Evolutionary conservation across 108 stramenopile species (phyloP), one percentile per base, ranked within the genome.

Genomic region (Cyclostephanos tholiformis): DNA sequence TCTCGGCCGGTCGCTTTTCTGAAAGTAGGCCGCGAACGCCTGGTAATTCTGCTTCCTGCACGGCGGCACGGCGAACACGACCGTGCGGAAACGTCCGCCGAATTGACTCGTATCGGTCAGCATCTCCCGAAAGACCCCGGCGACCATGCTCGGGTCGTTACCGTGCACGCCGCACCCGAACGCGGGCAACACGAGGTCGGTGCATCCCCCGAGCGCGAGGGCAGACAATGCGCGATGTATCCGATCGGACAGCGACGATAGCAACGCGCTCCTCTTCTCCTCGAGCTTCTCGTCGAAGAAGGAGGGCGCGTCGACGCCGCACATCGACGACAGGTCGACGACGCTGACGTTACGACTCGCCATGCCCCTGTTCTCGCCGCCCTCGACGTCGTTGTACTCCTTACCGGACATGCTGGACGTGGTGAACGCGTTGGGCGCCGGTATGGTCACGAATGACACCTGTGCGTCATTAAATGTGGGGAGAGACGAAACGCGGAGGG

Each of bases 81-180:
- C 82, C 16, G 65, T 69, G 35, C 71, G n/a, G 63, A 86, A 86
- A 20, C 75, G 50, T 0, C 82, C 72, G 9, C 82, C 76, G 39
- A 83, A 83, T 53, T 76, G 67, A 6, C 77, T 23, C 3, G 71
- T 74, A 67, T 85, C 82, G 16, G 71, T 69, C 48, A 86, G 52
- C 74, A 83, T 76, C 23, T 71, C 82, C 51, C 72, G 75, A 55
- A 86, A 86, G 0, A 82, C 80, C 32, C 58, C 51, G 9, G 83
- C 83, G n/a, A 87, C 84, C 76, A 83, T 79, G 57, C 57, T 30
- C 23, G 87, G 87, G 64, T 85, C 84, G 48, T 87, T 87, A 22
- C 82, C 82, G 36, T 82, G 82, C 13, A 87, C 84, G 17, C 87
- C 87, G 30, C 87, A 87, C 8, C 87, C 87, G 68, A 85, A 87